Evolutionary conservation across 2,329 filamentous ascomycete species (phyloP).

Genomic region (Paramyrothecium roridum): DNA sequence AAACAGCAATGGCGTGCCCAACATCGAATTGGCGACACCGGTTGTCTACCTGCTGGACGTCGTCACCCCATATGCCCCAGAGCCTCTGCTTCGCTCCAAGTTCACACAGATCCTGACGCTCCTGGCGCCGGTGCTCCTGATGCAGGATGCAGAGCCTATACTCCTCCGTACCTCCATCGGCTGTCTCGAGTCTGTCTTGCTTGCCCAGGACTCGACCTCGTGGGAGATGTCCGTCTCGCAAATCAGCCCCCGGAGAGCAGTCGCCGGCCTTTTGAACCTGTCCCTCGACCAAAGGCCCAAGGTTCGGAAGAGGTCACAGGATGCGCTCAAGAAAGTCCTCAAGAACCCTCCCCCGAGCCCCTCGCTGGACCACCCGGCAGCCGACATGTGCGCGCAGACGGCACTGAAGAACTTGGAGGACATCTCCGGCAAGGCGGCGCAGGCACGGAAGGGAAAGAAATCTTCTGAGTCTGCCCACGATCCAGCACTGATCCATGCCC

Average conservation of each 20-base stretch:
- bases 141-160: constrained; percentile 80
- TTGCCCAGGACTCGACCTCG: constrained; percentile 81
- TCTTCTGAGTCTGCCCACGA: constrained; percentile 65
- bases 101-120: constrained; percentile 90
- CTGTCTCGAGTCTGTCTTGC: constrained; percentile 84
- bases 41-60: constrained; percentile 95
- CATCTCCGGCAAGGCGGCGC: constrained; percentile 59
- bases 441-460: constrained; percentile 62
- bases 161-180: constrained; percentile 86
- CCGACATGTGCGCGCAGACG: constrained; percentile 93
- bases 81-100: constrained; percentile 85
- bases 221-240: constrained; percentile 85
- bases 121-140: constrained; percentile 78
- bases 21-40: constrained; percentile 79
- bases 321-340: constrained; percentile 80
- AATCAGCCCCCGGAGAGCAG: constrained; percentile 80
- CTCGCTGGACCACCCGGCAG: constrained; percentile 87
- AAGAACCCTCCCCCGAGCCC: constrained; percentile 86
- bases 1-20: constrained; percentile 63
- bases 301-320: constrained; percentile 88
- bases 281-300: constrained; percentile 88
- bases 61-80: constrained; percentile 79
- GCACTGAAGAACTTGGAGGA: constrained; percentile 78
- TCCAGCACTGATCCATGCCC: constrained; percentile 81
- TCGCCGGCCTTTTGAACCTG: constrained; percentile 81